These are phyloP conservation scores for Monilinia vaccinii-corymbosi DNA, from an alignment of 2,329 filamentous ascomycete species.

Conservation along the genomic window DNA sequence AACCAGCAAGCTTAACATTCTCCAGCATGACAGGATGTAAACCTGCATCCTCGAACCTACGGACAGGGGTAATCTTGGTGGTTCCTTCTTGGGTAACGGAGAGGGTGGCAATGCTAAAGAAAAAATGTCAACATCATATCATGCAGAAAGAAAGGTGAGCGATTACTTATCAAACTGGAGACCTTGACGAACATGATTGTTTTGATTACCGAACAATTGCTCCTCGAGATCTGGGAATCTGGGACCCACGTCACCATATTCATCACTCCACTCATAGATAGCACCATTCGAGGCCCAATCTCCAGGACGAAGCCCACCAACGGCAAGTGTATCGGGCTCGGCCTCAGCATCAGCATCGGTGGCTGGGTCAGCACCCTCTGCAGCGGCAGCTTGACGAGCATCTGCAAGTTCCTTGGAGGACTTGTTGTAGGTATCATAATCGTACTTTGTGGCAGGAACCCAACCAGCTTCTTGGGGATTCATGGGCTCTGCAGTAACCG, in stretches of 20 bases:
- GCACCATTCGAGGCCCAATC: slow-evolving; percentile 26
- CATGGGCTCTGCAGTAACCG: slow-evolving; percentile 4
- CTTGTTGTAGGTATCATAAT: slow-evolving; percentile 27
- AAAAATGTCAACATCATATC: slow-evolving; percentile 16
- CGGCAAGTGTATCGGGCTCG: slow-evolving; percentile 11
- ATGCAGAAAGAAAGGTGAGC: background rate
- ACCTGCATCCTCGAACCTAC: slow-evolving; percentile 63
- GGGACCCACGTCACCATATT: slow-evolving; percentile 79
- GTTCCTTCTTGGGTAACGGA: slow-evolving; percentile 49
- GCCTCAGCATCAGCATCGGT: background rate
- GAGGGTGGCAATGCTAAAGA: slow-evolving; percentile 45
- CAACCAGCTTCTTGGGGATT: slow-evolving; percentile 29
- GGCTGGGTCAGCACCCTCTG: background rate
- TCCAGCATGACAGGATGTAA: slow-evolving; percentile 75
- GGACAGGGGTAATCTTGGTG: slow-evolving; percentile 40
- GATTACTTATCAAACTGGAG: slow-evolving; percentile 54
- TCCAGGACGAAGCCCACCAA: slow-evolving; percentile 19
- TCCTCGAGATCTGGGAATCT: slow-evolving; percentile 60
- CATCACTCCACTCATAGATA: slow-evolving; percentile 76
- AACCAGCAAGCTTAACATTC: slow-evolving; percentile 68
- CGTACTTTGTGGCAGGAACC: slow-evolving; percentile 23
- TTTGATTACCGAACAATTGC: slow-evolving; percentile 57
- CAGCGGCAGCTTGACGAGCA: slow-evolving; percentile 3
- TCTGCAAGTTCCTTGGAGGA: slow-evolving; percentile 23
- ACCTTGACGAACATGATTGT: slow-evolving; percentile 42